Conservation (phyloP, 306 rosid genomes). For the Sphenostylis stenocarpa region DNA sequence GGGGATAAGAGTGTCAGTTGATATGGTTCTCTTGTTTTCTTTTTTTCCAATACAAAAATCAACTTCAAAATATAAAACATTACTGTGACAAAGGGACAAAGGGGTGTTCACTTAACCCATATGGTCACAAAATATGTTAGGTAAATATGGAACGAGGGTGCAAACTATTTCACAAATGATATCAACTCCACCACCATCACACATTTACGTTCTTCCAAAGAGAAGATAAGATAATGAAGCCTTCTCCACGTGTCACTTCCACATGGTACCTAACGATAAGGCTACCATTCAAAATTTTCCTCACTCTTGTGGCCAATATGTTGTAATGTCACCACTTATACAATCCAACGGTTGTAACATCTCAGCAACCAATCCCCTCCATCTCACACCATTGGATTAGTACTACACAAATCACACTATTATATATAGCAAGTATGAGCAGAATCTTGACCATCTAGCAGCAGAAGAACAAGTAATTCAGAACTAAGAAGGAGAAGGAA, state of each 20-base stretch:
- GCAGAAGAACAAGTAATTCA: background rate
- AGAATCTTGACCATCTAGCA: constrained; percentile 18
- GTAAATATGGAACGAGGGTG: background rate
- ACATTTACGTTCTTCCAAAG: constrained; percentile 33
- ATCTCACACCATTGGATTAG: constrained; percentile 38
- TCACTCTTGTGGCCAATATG: constrained; percentile 43
- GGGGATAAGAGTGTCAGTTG: constrained; percentile 34
- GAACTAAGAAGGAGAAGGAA: constrained; percentile 19
- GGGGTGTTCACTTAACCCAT: constrained; percentile 6
- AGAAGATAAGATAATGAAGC: constrained; percentile 47
- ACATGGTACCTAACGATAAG: constrained; percentile 53
- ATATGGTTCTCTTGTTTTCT: background rate
- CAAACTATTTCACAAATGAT: constrained; percentile 6
- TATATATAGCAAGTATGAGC: constrained; percentile 40
- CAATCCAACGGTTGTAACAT: constrained; percentile 38
- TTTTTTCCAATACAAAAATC: background rate
- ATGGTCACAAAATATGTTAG: constrained; percentile 26
- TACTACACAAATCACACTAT: background rate
- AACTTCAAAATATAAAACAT: background rate
- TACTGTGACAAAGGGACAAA: constrained; percentile 18
- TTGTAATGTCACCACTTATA: constrained; percentile 18
- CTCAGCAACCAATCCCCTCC: constrained; percentile 4
- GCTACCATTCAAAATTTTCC: constrained; percentile 36
- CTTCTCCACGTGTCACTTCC: constrained; percentile 54
- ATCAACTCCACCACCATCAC: constrained; percentile 46